Evolutionary conservation across 371 early-diverging fungal genomes (phyloP), one percentile per base, ranked within the genome.

Genomic region (Mortierella sp.): DNA sequence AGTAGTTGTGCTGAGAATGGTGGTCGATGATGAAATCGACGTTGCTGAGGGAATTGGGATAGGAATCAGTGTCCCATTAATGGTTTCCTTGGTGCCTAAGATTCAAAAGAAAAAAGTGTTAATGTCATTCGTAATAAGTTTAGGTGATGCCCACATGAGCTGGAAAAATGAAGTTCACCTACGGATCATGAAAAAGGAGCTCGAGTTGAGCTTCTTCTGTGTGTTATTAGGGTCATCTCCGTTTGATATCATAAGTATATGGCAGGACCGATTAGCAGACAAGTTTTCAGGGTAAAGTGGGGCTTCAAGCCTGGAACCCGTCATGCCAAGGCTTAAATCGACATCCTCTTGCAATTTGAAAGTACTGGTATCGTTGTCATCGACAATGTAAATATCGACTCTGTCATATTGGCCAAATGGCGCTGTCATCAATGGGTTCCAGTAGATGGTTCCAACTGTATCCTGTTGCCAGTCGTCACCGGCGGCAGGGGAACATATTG

Each of bases 171-270:
- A 26, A 26, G 37, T 5, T 18, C 45, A 66, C 77, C 40, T 72
- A 78, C 78, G 73, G 51, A 78, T 73, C 63, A 78, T 43, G 59
- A 73, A 66, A 62, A 78, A 78, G 2, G 73, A 64, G 32, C 73
- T 62, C 10, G 79, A 73, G 32, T 66, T 78, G 28, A 73, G 59
- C 1, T 68, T 73, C 16, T 47, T 22, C n/a, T 78, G 68, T 0
- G 63, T 63, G 20, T 67, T 64, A 28, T 70, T 58, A 18, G 73
- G 63, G 18, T 35, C 16, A 51, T 78, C 28, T 35, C 69, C 66
- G 26, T 12, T 32, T 18, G 32, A 20, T 14, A 49, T 67, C 32
- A 78, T 20, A 14, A 73, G 16, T 24, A 78, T 43, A 37, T 73
- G 73, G 32, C 74, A 70, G 6, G 74, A 70, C 26, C 79, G 73